phyloP scores from a whole-genome alignment of 345 rosid genomes.

The Brassica nigra region DNA sequence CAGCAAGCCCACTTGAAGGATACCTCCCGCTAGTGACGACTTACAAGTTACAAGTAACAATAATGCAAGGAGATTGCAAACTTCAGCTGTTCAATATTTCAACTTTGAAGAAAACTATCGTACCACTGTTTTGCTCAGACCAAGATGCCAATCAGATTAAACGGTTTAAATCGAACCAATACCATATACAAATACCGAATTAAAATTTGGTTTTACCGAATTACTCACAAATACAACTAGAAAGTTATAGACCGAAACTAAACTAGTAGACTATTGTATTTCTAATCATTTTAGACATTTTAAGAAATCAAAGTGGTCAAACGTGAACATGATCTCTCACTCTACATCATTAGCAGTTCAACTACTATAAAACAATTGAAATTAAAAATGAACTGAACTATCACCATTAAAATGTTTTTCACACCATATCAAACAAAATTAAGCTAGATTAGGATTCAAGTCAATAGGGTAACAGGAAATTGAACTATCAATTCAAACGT shows the following conservation, averaged over 20 bases:
- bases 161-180: neutral
- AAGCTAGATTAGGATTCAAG: too few species aligned
- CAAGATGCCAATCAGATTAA: neutral
- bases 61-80: neutral
- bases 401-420: too few species aligned
- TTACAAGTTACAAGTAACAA: neutral
- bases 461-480: neutral
- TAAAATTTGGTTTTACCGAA: neutral
- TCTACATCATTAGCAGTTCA: neutral
- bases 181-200: neutral
- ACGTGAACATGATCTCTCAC: neutral
- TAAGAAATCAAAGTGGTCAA: neutral
- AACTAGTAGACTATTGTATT: neutral
- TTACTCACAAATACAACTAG: neutral
- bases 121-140: neutral
- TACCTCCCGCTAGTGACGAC: neutral
- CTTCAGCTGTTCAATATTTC: neutral
- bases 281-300: neutral
- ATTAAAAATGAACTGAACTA: neutral
- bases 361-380: neutral
- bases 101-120: neutral
- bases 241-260: neutral
- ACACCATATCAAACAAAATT: too few species aligned
- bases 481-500: neutral
- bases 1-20: neutral